Conservation (phyloP, 2,329 filamentous ascomycete genomes). For the Emergomyces pasteurianus region DNA sequence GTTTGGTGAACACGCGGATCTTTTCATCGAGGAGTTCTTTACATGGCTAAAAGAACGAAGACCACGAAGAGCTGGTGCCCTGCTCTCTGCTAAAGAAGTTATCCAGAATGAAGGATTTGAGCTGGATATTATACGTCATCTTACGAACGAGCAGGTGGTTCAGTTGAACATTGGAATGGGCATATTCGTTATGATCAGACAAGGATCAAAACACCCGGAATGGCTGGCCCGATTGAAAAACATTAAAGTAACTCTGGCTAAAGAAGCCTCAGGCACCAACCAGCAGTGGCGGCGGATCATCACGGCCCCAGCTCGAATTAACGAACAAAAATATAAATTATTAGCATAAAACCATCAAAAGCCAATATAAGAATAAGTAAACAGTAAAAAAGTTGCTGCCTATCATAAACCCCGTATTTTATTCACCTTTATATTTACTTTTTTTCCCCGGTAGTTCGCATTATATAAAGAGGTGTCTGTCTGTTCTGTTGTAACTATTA, state of each 20-base stretch:
- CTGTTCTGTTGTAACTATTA: no score
- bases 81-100: neutral
- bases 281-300: no score
- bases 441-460: no score
- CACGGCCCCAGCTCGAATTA: neutral
- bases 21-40: neutral
- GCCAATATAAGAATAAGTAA: neutral
- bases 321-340: neutral
- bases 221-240: no score
- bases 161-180: no score
- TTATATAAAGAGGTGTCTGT: no score
- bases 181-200: no score
- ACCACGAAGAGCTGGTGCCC: neutral
- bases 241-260: no score
- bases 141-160: no score
- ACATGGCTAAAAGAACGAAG: neutral
- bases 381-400: neutral
- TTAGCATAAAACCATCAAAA: neutral
- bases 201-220: no score
- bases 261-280: slow-evolving; percentile 1
- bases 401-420: neutral
- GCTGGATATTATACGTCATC: neutral
- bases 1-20: neutral
- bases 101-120: neutral
- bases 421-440: no score